Base-by-base conservation (phyloP, 495 filamentous ascomycete species). In the Neurospora cerealis region DNA sequence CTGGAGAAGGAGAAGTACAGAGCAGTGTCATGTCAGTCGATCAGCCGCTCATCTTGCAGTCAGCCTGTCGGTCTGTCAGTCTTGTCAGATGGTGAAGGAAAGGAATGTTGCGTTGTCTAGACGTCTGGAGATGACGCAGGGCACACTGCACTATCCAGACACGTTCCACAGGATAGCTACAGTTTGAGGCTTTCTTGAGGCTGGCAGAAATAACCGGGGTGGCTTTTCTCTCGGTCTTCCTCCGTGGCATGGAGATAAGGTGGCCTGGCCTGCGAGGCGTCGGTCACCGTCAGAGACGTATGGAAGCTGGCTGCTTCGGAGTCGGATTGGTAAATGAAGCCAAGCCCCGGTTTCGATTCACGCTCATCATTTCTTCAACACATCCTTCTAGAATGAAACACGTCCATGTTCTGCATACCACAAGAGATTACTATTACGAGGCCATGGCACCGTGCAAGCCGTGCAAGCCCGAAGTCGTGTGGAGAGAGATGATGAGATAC, bases 331-430 rank as follows among this genome's bases (percentile, higher is more conserved):
- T 73, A 79, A 74, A 73, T 75, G 69, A 78, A 74, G 72, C 69
- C 74, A 66, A 34, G 54, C 54, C 54, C 28, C 13, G 28, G 24
- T 66, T 66, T 66, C 15, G 54, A 66, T 66, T 36, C 28, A 66
- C 28, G 54, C 54, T 66, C 54, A 66, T 66, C 72, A 71, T 72
- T 75, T 69, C 75, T 73, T 77, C 77, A 73, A 75, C 76, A 69
- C 54, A 70, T 66, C 11, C 75, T 79, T 78, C 78, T 80, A 79
- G 79, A 80, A 79, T 79, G 78, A 75, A 78, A 77, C 74, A 75
- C 73, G 74, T 76, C 71, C 72, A 77, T 76, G 74, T 76, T 71
- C 72, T 79, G 73, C 73, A 78, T 62, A 28, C 34, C 40, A 69
- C 70, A 69, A 73, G 69, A 74, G 40, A 74, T 71, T 70, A 66